Evolutionary conservation across 2,329 filamentous ascomycete species (phyloP), one percentile per base, ranked within the genome.

Genomic region (Ceratocystis papillata): DNA sequence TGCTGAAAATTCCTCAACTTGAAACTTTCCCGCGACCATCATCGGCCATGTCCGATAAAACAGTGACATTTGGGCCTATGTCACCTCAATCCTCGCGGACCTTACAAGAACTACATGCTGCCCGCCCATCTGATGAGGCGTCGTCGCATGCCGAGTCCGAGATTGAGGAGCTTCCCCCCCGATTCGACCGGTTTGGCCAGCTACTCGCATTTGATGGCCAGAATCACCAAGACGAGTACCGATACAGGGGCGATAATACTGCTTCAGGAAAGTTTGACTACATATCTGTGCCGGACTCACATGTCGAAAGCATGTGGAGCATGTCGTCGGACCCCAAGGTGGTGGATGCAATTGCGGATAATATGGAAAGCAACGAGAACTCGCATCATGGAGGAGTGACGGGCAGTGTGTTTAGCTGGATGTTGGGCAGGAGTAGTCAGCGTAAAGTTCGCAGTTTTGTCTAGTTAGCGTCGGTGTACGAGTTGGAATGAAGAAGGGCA

Each of bases 11-110:
- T 10, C 64, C 66, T 20, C 55, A 55, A 15, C 30, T 63, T 6
- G 33, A 57, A 10, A 45, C 65, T 1, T 57, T 22, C n/a, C 33
- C 25, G 12, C 41, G 33, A 63, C 46, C 55, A 15, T 30, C 55
- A 22, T 64, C 62, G 12, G 28, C 30, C 28, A 37, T 37, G 46
- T 64, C 62, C 12, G 64, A 68, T 28, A 68, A 66, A 55, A 64
- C 44, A 22, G 79, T 82, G 1, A 70, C 73, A 1, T 82, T 81
- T 65, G 75, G 77, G 1, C 80, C 80, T 0, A 70, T 82, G 50
- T 82, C 80, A 2, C 80, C 80, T 0, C 76, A 78, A 64, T 69
- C 68, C 7, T 67, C 66, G 12, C 65, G 59, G 20, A 67, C 65
- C 15, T 44, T 68, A 10, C 53, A 63, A 28, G 67, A 68, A 55